These are phyloP conservation scores for Dothideomycetes sp. DNA, from an alignment of 2,329 filamentous ascomycete genomes.

Conservation along the genomic window DNA sequence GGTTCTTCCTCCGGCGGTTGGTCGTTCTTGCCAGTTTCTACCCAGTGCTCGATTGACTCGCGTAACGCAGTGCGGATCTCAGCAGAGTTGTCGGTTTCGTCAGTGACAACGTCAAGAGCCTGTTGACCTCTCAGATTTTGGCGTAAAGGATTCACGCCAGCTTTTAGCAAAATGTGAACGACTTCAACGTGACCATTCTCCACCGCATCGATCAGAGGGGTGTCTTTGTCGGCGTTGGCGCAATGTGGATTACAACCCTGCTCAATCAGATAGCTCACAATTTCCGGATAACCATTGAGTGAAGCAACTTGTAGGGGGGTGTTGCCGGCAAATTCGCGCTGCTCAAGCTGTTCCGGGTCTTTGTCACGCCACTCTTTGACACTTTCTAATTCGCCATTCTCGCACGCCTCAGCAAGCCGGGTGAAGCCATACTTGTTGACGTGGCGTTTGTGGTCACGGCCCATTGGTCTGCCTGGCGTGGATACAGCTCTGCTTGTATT, in stretches of 20 bases:
- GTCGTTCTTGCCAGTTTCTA: constrained; percentile 30
- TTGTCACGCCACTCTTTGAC: constrained; percentile 68
- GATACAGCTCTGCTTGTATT: constrained; percentile 41
- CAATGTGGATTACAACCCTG: constrained; percentile 78
- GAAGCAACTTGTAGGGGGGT: constrained; percentile 90
- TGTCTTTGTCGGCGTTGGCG: constrained; percentile 68
- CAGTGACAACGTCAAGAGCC: constrained; percentile 70
- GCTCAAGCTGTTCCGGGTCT: constrained; percentile 77
- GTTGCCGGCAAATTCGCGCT: constrained; percentile 91
- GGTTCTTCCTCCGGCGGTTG: constrained; percentile 39
- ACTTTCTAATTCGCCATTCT: constrained; percentile 69
- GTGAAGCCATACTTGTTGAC: constrained; percentile 91
- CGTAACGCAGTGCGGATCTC: constrained; percentile 46
- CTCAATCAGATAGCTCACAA: constrained; percentile 78
- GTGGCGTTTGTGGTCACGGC: constrained; percentile 64
- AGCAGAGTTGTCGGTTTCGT: constrained; percentile 73
- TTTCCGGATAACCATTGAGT: constrained; percentile 74
- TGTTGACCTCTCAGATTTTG: constrained; percentile 55
- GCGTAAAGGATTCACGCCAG: constrained; percentile 84
- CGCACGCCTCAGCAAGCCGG: constrained; percentile 78
- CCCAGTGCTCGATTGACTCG: constrained; percentile 37
- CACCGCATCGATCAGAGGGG: constrained; percentile 88
- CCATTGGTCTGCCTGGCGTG: constrained; percentile 48
- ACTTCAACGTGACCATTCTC: constrained; percentile 91
- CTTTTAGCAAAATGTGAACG: constrained; percentile 70